These are phyloP conservation scores for Cryptococcus floricola DNA, from an alignment of 1,284 basidiomycete species.

Conservation along the genomic window DNA sequence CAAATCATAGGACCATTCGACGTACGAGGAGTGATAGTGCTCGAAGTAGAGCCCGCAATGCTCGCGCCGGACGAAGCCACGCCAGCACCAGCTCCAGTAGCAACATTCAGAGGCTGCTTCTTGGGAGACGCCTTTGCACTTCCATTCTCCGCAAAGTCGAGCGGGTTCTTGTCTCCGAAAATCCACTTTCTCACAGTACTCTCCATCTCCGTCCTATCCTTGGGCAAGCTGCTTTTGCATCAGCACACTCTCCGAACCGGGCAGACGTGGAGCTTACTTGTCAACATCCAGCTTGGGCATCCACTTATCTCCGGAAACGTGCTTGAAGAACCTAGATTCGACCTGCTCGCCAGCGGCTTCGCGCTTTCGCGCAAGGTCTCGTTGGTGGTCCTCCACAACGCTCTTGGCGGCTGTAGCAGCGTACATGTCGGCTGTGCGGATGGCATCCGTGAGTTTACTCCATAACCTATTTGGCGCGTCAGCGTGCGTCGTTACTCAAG, in stretches of 20 bases:
- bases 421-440: constrained; percentile 84
- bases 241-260: constrained; percentile 8
- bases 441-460: constrained; percentile 80
- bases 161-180: constrained; percentile 45
- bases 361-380: constrained; percentile 70
- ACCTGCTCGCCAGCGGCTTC: constrained; percentile 62
- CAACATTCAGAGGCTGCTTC: background rate
- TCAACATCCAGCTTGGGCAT: constrained; percentile 63
- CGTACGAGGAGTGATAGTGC: constrained; percentile 10
- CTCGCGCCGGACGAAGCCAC: constrained; percentile 5
- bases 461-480: constrained; percentile 61
- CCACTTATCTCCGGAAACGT: constrained; percentile 64
- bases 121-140: background rate
- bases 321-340: constrained; percentile 75
- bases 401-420: constrained; percentile 87
- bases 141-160: constrained; percentile 1
- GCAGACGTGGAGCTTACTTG: constrained; percentile 53
- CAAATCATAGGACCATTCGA: background rate
- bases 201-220: constrained; percentile 63
- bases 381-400: constrained; percentile 85
- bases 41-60: constrained; percentile 4
- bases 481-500: background rate
- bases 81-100: background rate
- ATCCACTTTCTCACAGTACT: constrained; percentile 61
- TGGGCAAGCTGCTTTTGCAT: constrained; percentile 58